Evolutionary conservation across 345 rosid genomes (phyloP), one percentile per base, ranked within the genome.

Genomic region (Arabis hirsuta): DNA sequence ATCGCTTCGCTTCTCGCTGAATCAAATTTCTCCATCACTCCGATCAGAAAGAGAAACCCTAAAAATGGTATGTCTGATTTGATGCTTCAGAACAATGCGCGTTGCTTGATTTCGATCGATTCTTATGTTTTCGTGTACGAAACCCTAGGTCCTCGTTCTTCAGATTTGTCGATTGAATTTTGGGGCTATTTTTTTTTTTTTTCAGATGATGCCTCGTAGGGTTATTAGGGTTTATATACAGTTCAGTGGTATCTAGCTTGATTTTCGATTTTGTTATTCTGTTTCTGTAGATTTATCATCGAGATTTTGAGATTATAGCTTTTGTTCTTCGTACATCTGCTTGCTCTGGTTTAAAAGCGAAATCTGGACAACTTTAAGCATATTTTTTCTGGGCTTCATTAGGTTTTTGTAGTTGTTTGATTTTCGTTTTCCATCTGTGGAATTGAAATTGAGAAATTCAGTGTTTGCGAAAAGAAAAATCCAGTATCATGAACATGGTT

Each of bases 101-200:
- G 24, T 22, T 22, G 24, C 24, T 22, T 22, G 24, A 22, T 22
- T 22, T 22, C 24, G 24, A 22, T 22, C 24, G 24, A 22, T 22
- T 22, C 24, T 22, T 2, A 22, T 22, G 24, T 22, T 22, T 22
- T 22, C 24, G 24, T 22, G 24, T 22, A 22, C 24, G 24, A 22
- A 22, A 22, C 24, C 24, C 24, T 22, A 22, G 24, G 24, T 22
- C 24, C 24, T 22, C 47, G 20, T 59, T 73, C 24, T 42, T 58
- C 19, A 34, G 67, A 51, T 74, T 38, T 59, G 29, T 42, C 20
- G 67, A 67, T 66, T 75, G 1, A n/a, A 58, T 43, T 53, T n/a
- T 44, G 44, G 55, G 39, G 16, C 24, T 12, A 1, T 16, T 36
- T 58, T 22, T 45, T 4, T 27, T 27, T 0, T 29, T 22, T 2